These are phyloP conservation scores for Macrophomina phaseolina DNA, from an alignment of 2,329 filamentous ascomycete species.

Conservation along the genomic window DNA sequence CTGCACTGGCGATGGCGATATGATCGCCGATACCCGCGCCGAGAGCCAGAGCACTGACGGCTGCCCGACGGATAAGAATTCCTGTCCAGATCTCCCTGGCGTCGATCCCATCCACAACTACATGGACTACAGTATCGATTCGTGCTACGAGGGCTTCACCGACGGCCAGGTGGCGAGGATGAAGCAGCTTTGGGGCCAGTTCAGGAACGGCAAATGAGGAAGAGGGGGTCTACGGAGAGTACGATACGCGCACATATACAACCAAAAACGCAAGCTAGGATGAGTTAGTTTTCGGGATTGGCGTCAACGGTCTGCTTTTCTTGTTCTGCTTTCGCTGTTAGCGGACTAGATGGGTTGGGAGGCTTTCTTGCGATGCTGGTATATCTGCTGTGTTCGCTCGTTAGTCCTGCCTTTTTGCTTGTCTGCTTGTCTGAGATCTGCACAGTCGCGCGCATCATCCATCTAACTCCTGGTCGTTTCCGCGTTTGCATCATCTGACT, in stretches of 20 bases:
- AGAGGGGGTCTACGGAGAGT: background rate
- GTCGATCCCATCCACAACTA: conserved; percentile 63
- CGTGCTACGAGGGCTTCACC: conserved; percentile 61
- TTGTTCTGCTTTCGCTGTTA: background rate
- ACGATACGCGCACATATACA: background rate
- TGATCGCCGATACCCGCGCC: conserved; percentile 51
- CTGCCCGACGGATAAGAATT: conserved; percentile 59
- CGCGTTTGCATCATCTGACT: no score
- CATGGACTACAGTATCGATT: conserved; percentile 65
- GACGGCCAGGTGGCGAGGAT: conserved; percentile 57
- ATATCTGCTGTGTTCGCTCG: background rate
- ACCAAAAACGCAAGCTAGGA: background rate
- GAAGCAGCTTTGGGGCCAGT: conserved; percentile 57
- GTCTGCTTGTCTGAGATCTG: background rate
- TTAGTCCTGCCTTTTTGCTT: background rate
- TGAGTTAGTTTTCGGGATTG: background rate
- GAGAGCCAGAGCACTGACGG: conserved; percentile 57
- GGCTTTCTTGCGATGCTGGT: background rate
- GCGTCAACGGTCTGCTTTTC: background rate
- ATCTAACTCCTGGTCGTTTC: background rate
- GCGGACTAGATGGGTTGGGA: background rate
- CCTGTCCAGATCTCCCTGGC: conserved; percentile 51
- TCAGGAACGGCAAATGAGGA: conserved; percentile 43
- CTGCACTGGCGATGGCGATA: conserved; percentile 53
- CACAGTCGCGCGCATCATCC: background rate